Base-by-base conservation (phyloP, 371 early-diverging fungal species). In the Blyttiomyces sp. region DNA sequence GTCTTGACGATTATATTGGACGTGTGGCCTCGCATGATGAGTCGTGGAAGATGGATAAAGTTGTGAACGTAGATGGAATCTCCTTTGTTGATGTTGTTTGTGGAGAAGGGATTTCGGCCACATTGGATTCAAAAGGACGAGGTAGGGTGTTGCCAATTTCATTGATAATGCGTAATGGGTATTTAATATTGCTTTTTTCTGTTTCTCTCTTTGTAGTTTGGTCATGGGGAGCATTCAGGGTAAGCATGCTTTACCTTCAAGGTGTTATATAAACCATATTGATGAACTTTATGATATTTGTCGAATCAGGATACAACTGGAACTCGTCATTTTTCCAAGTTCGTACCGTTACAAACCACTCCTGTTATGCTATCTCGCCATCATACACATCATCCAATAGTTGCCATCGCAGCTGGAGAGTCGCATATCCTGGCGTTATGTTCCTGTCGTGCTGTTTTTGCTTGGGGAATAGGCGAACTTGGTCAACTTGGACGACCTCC, bases 181-280 rank as follows among this genome's bases (percentile, higher is more conserved):
- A n/a, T n/a, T 51, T 13, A 31, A 31, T 51, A 7, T 7, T 31
- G 33, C 16, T 23, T 13, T 13, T 19, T 30, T 31, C 33, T 13
- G 33, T 19, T 19, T 13, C 33, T 13, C 13, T 51, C 13, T 54
- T 16, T 48, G n/a, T 11, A 34, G 31, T 61, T 1, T 61, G 61
- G 61, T n/a, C 61, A 1, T 61, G 61, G 61, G 61, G 61, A 11
- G 43, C 54, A 7, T 61, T 61, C 54, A 53, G 61, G 49, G 61
- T 44, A 30, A 46, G 23, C 31, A n/a, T n/a, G n/a, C n/a, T n/a
- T n/a, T n/a, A n/a, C n/a, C n/a, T n/a, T n/a, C n/a, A n/a, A n/a
- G n/a, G n/a, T n/a, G n/a, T n/a, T n/a, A n/a, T n/a, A n/a, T n/a
- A n/a, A n/a, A n/a, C n/a, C n/a, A n/a, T n/a, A n/a, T n/a, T n/a